Evolutionary conservation across 2,329 filamentous ascomycete genomes (phyloP).

Genomic region (Scleromitrula shiraiana): DNA sequence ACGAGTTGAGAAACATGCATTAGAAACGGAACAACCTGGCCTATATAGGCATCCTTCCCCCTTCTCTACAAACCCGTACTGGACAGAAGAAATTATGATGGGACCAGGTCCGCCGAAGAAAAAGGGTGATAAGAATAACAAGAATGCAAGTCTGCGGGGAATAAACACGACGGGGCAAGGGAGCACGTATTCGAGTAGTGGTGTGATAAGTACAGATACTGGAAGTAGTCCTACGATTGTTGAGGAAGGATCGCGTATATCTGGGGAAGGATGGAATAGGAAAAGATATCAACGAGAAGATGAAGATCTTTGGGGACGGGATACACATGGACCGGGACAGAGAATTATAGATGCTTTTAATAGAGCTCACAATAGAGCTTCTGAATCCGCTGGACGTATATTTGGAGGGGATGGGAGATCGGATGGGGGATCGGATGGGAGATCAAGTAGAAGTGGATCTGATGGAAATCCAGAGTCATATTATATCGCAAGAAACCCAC

Average conservation of each 20-base stretch:
- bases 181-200: constrained; percentile 39
- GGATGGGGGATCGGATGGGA: constrained; percentile 40
- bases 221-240: constrained; percentile 39
- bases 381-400: constrained; percentile 43
- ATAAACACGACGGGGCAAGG: constrained; percentile 51
- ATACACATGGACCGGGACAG: constrained; percentile 40
- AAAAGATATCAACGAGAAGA: constrained; percentile 80
- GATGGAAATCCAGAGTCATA: constrained; percentile 24
- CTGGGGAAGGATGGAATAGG: constrained; percentile 61
- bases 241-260: constrained; percentile 36
- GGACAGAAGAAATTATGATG: constrained; percentile 77
- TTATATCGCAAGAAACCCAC: constrained; percentile 45
- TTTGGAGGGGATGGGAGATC: constrained; percentile 41
- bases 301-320: constrained; percentile 74
- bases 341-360: constrained; percentile 39
- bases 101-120: constrained; percentile 66
- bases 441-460: constrained; percentile 17
- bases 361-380: constrained; percentile 44
- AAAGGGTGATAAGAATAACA: constrained; percentile 42
- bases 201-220: constrained; percentile 29
- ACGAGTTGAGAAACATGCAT: constrained; percentile 54
- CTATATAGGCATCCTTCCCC: constrained; percentile 73
- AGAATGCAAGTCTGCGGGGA: constrained; percentile 51
- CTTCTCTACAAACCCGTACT: constrained; percentile 81
- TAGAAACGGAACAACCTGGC: constrained; percentile 62